Conservation (phyloP, 1,284 basidiomycete genomes). For the Entoloma clypeatum region DNA sequence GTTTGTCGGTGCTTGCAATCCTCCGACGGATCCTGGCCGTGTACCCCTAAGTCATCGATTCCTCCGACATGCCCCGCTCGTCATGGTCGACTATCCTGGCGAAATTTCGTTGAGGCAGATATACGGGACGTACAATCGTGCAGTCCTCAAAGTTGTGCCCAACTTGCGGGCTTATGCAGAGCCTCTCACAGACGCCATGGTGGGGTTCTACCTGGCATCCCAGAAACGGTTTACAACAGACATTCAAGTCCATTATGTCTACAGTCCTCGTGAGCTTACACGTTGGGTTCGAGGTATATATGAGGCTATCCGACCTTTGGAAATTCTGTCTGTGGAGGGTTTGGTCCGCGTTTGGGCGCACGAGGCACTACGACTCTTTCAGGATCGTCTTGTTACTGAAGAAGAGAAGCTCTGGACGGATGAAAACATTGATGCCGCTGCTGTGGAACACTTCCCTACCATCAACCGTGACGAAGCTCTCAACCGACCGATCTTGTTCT, state of each 20-base stretch:
- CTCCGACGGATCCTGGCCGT: slow-evolving; percentile 99
- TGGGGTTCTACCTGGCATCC: slow-evolving; percentile 91
- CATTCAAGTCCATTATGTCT: slow-evolving; percentile 97
- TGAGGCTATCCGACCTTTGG: slow-evolving; percentile 91
- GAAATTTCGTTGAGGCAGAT: slow-evolving; percentile 97
- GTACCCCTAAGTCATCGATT: slow-evolving; percentile 98
- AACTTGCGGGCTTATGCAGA: slow-evolving; percentile 92
- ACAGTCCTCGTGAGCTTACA: slow-evolving; percentile 98
- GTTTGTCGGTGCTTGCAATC: slow-evolving; percentile 99
- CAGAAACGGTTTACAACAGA: slow-evolving; percentile 96
- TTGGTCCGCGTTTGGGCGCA: slow-evolving; percentile 98
- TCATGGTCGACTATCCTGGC: slow-evolving; percentile 99
- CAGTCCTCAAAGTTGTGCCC: slow-evolving; percentile 93
- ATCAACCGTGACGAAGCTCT: slow-evolving; percentile 85
- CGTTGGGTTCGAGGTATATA: slow-evolving; percentile 98
- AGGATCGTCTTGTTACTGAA: slow-evolving; percentile 92
- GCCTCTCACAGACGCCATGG: slow-evolving; percentile 97
- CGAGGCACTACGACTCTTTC: slow-evolving; percentile 95
- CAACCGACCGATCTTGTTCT: slow-evolving; percentile 89
- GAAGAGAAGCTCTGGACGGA: slow-evolving; percentile 96
- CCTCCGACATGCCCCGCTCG: slow-evolving; percentile 95
- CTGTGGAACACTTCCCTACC: slow-evolving; percentile 88
- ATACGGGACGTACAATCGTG: slow-evolving; percentile 98
- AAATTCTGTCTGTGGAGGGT: slow-evolving; percentile 89
- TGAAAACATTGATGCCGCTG: slow-evolving; percentile 83